Evolutionary conservation across 2,329 filamentous ascomycete genomes (phyloP).

Genomic region (Uncinocarpus reesii): DNA sequence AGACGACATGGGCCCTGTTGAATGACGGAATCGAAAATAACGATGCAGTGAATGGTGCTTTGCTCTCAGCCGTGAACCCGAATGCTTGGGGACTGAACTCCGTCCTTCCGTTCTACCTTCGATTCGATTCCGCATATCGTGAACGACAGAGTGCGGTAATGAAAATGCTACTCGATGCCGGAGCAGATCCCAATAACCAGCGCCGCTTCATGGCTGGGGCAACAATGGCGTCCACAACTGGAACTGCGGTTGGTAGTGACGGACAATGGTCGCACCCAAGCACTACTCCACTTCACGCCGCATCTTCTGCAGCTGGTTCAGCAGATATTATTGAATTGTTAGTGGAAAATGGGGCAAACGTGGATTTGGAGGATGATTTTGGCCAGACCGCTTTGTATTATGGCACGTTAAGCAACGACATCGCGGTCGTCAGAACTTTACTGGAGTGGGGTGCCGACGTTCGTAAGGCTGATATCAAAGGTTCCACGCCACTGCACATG

Average conservation of each 20-base stretch:
- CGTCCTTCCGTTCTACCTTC: not conserved
- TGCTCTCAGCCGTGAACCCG: not conserved
- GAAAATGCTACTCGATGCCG: slow-evolving; percentile 2
- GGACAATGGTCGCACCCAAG: not conserved
- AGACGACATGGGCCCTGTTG: not conserved
- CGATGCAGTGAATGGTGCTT: not conserved
- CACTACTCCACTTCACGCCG: slow-evolving; percentile 5
- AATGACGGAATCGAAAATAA: not conserved
- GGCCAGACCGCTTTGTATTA: slow-evolving; percentile 10
- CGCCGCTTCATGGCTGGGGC: not conserved
- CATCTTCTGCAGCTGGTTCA: not conserved
- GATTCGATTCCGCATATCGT: not conserved
- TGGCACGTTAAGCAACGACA: slow-evolving; percentile 5
- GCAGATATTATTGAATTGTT: not conserved
- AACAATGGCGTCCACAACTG: not conserved
- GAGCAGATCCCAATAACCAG: not conserved
- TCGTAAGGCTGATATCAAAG: not conserved
- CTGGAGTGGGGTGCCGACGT: slow-evolving; percentile 3
- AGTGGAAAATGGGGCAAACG: not conserved
- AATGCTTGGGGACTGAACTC: not conserved
- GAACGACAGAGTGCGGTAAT: not conserved
- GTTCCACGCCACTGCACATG: slow-evolving; percentile 2
- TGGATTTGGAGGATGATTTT: not conserved
- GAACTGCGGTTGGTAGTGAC: not conserved
- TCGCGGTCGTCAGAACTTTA: not conserved